Conservation (phyloP, 1,284 basidiomycete species). For the Mycosarcoma maydis region DNA sequence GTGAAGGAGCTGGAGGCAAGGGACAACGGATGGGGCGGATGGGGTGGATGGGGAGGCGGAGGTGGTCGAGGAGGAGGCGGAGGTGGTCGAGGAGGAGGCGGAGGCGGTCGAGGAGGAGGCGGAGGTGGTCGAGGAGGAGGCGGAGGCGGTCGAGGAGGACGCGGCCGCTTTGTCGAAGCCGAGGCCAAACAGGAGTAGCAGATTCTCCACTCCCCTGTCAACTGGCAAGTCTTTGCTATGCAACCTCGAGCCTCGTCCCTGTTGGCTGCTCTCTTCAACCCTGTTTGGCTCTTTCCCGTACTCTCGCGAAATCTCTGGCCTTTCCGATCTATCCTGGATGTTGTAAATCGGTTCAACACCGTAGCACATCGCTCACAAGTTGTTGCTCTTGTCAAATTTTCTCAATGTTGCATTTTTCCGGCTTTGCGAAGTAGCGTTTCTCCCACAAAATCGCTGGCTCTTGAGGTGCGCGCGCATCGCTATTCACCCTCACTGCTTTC, state of each 20-base stretch:
- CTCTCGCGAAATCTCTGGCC: neutral
- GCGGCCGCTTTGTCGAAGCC: too few species aligned
- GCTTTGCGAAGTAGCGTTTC: too few species aligned
- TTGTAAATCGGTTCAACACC: conserved; percentile 20
- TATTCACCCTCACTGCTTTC: too few species aligned
- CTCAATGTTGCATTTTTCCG: too few species aligned
- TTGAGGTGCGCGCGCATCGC: too few species aligned
- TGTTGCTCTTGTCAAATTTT: neutral
- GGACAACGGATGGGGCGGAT: neutral
- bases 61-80: neutral
- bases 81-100: conserved; percentile 1
- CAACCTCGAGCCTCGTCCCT: too few species aligned
- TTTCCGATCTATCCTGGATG: neutral
- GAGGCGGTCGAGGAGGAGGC: neutral
- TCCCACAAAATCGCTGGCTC: too few species aligned
- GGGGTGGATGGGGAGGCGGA: neutral
- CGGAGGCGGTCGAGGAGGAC: neutral
- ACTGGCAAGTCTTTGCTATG: too few species aligned
- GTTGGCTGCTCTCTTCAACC: too few species aligned
- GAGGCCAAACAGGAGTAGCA: too few species aligned
- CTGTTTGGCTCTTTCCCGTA: neutral
- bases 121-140: neutral
- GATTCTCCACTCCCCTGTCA: too few species aligned
- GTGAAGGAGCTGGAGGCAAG: neutral
- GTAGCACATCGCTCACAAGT: conserved; percentile 1